Conservation (phyloP, 2,329 filamentous ascomycete species). For the Didymella pinodella region DNA sequence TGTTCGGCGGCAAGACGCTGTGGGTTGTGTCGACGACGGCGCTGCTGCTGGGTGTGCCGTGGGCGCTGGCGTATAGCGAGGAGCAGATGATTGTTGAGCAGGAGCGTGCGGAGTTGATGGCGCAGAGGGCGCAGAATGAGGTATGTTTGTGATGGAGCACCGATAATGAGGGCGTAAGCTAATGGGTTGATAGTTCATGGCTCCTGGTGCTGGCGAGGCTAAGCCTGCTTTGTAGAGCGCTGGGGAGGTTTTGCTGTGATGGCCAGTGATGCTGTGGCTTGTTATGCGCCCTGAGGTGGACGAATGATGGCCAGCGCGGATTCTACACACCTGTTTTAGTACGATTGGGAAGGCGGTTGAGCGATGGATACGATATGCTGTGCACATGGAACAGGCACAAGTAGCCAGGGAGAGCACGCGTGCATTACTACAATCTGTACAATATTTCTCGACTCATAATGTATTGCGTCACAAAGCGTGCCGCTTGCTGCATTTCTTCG, state of each 20-base stretch:
- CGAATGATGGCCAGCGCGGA: not conserved
- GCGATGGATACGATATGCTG: slow-evolving; percentile 23
- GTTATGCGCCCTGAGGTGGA: not conserved
- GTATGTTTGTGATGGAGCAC: slow-evolving; percentile 48
- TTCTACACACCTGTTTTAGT: slow-evolving; percentile 31
- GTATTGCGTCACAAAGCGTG: slow-evolving; percentile 27
- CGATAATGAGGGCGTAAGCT: not conserved
- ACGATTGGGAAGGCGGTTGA: slow-evolving; percentile 19
- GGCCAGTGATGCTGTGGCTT: not conserved
- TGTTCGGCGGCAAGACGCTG: slow-evolving; percentile 82
- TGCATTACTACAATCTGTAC: slow-evolving; percentile 34
- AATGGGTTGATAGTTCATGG: slow-evolving; percentile 41
- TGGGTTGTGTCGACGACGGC: slow-evolving; percentile 93
- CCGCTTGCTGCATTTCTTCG: not conserved
- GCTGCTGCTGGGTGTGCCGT: slow-evolving; percentile 89
- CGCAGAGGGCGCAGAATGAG: slow-evolving; percentile 82
- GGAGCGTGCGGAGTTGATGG: slow-evolving; percentile 97
- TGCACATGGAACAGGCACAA: slow-evolving; percentile 23
- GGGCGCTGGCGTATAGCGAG: slow-evolving; percentile 90
- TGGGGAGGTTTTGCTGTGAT: not conserved
- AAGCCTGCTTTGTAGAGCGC: slow-evolving; percentile 46
- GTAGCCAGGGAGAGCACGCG: slow-evolving; percentile 1
- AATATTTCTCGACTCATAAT: slow-evolving; percentile 44
- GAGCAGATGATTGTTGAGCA: slow-evolving; percentile 97
- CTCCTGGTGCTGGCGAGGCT: slow-evolving; percentile 43